Evolutionary conservation across 1,284 basidiomycete genomes (phyloP).

Genomic region (Trichosporon coremiiforme): DNA sequence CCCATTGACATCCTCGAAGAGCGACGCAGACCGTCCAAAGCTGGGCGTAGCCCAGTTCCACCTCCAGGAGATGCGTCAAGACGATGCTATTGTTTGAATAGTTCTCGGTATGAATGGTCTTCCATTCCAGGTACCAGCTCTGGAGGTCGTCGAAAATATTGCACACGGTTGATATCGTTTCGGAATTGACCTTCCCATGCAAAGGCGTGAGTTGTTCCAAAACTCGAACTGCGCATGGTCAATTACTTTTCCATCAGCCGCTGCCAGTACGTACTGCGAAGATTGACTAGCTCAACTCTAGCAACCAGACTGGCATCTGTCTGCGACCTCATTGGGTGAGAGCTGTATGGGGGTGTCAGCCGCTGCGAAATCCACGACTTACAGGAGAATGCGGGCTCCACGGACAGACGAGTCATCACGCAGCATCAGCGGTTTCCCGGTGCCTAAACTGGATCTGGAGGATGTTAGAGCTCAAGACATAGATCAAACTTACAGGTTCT

Average conservation of each 20-base stretch:
- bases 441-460: conserved; percentile 80
- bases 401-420: conserved; percentile 83
- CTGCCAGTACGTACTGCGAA: conserved; percentile 57
- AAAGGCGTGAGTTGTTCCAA: conserved; percentile 83
- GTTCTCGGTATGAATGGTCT: conserved; percentile 63
- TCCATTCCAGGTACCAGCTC: conserved; percentile 82
- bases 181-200: conserved; percentile 81
- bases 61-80: conserved; percentile 78
- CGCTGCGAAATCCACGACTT: no score
- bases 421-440: conserved; percentile 82
- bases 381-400: conserved; percentile 75
- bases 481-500: conserved; percentile 53
- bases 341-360: no score
- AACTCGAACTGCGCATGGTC: conserved; percentile 86
- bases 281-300: conserved; percentile 84
- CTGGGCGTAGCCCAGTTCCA: conserved; percentile 86
- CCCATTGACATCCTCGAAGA: conserved; percentile 84
- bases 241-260: no score
- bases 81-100: conserved; percentile 71
- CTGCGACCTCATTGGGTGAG: conserved; percentile 78
- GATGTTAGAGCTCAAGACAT: conserved; percentile 21
- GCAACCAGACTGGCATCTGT: conserved; percentile 86
- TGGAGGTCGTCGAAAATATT: conserved; percentile 71
- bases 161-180: conserved; percentile 79
- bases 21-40: conserved; percentile 92